Conservation (phyloP, 2,329 filamentous ascomycete species). For the Alternaria ventricosa region DNA sequence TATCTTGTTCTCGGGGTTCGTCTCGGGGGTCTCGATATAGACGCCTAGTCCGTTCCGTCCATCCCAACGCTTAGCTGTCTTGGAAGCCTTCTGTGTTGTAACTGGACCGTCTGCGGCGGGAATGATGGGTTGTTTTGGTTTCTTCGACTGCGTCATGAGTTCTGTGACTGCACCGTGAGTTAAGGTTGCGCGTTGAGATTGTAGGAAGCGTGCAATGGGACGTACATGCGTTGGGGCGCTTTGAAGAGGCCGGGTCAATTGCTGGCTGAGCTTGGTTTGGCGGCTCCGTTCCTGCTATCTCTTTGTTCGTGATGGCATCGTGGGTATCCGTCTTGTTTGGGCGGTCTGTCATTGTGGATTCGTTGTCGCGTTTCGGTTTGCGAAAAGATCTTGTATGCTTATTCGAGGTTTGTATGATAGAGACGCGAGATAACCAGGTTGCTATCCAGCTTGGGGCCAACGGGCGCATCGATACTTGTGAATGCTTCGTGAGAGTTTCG, state of each 20-base stretch:
- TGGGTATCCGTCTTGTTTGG: slow-evolving; percentile 5
- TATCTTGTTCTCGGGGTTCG: slow-evolving; percentile 65
- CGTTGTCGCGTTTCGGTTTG: background rate
- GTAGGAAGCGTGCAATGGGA: background rate
- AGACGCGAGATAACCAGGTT: background rate
- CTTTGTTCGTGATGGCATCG: slow-evolving; percentile 30
- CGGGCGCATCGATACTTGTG: background rate
- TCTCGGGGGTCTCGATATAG: slow-evolving; percentile 70
- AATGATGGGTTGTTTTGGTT: slow-evolving; percentile 35
- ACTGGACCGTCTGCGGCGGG: slow-evolving; percentile 6
- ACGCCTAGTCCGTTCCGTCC: slow-evolving; percentile 67
- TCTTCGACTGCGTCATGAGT: slow-evolving; percentile 53
- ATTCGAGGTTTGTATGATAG: background rate
- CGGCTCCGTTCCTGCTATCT: slow-evolving; percentile 23
- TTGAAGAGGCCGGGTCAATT: slow-evolving; percentile 13
- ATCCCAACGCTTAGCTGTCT: slow-evolving; percentile 31
- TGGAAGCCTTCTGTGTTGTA: slow-evolving; percentile 22
- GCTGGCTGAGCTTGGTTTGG: slow-evolving; percentile 5
- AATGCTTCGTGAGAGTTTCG: background rate
- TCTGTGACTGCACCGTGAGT: slow-evolving; percentile 52
- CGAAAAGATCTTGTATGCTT: background rate
- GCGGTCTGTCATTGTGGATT: background rate
- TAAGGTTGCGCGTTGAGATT: slow-evolving; percentile 9
- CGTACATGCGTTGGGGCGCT: slow-evolving; percentile 50
- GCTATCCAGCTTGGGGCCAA: background rate